Conservation (phyloP, 306 rosid genomes). For the Vachellia collinsii region DNA sequence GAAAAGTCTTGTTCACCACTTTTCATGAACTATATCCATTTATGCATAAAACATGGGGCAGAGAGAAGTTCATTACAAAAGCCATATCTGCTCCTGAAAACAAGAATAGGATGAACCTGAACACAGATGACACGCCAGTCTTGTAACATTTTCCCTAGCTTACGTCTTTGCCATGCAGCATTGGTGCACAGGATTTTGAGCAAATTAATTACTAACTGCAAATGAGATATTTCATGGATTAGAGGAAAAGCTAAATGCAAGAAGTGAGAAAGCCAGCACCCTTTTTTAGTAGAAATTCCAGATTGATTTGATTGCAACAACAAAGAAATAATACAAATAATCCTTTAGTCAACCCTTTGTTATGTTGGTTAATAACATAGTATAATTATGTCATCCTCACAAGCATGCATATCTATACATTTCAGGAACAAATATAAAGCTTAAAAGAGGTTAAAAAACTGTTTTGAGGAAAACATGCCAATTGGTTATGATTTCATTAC, state of each 20-base stretch:
- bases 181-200: slow-evolving; percentile 89
- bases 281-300: slow-evolving; percentile 16
- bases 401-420: slow-evolving; percentile 30
- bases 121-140: slow-evolving; percentile 88
- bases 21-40: slow-evolving; percentile 3
- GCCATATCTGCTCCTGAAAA: not conserved
- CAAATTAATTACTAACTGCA: slow-evolving; percentile 82
- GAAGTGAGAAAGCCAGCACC: slow-evolving; percentile 28
- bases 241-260: slow-evolving; percentile 32
- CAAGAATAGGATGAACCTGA: slow-evolving; percentile 64
- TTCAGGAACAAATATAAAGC: slow-evolving; percentile 5
- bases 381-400: not conserved
- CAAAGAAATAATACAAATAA: not conserved
- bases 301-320: slow-evolving; percentile 27
- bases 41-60: not conserved
- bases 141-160: slow-evolving; percentile 93
- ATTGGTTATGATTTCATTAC: slow-evolving; percentile 46
- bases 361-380: slow-evolving; percentile 12
- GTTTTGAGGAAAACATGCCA: slow-evolving; percentile 29
- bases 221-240: slow-evolving; percentile 35
- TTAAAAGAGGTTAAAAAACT: not conserved
- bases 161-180: slow-evolving; percentile 98
- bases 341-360: not conserved
- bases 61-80: not conserved
- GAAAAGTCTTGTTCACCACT: slow-evolving; percentile 9